Evolutionary conservation across 192 early-diverging fungal genomes (phyloP).

Genomic region (Umbelopsis sp.): DNA sequence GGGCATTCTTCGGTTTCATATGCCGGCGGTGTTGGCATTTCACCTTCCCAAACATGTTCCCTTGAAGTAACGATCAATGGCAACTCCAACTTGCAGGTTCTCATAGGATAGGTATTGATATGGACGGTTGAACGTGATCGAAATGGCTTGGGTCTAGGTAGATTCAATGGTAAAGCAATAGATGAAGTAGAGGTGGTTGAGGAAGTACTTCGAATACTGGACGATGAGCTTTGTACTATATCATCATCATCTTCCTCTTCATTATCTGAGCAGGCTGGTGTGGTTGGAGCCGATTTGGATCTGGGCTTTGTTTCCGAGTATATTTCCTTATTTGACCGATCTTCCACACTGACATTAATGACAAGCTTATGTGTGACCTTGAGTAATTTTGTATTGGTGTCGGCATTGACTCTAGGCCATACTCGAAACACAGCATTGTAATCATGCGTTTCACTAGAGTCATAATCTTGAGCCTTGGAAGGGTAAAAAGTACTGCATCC

Average conservation of each 20-base stretch:
- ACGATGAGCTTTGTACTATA: not conserved
- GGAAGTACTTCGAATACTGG: slow-evolving; percentile 9
- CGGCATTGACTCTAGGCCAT: slow-evolving; percentile 36
- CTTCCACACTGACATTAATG: slow-evolving; percentile 29
- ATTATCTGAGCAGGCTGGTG: slow-evolving; percentile 10
- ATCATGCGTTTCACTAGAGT: slow-evolving; percentile 25
- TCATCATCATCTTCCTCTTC: not conserved
- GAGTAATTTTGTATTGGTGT: slow-evolving; percentile 27
- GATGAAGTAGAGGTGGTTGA: slow-evolving; percentile 27
- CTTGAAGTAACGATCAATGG: slow-evolving; percentile 35
- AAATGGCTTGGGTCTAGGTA: not conserved
- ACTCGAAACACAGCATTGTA: slow-evolving; percentile 37
- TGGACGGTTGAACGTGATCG: not conserved
- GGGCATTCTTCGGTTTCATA: slow-evolving; percentile 26
- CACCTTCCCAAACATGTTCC: slow-evolving; percentile 25
- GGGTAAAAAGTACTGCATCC: slow-evolving; percentile 34
- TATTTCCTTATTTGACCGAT: not conserved
- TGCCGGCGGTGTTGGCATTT: slow-evolving; percentile 23
- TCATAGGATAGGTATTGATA: not conserved
- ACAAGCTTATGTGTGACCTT: slow-evolving; percentile 31
- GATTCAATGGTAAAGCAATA: not conserved
- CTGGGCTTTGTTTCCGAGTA: not conserved
- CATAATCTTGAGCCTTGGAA: slow-evolving; percentile 16
- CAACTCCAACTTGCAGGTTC: slow-evolving; percentile 23
- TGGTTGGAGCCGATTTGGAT: not conserved